These are phyloP conservation scores for Lecanicillium sp. DNA, from an alignment of 2,329 filamentous ascomycete species.

Conservation along the genomic window DNA sequence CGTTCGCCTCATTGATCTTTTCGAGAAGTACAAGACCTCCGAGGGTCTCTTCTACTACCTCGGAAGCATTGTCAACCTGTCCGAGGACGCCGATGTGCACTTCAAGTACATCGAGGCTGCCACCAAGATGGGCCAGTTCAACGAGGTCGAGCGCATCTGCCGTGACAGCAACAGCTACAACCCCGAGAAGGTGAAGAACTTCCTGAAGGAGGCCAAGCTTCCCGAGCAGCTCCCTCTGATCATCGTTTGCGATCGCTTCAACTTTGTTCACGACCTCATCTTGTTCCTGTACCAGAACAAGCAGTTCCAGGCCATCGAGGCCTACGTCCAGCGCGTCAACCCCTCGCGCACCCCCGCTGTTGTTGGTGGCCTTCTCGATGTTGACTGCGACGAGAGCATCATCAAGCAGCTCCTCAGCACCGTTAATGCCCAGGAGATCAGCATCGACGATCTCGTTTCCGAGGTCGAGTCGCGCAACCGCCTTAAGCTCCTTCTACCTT, in stretches of 20 bases:
- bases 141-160: constrained; percentile 95
- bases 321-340: constrained; percentile 96
- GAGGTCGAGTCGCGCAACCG: constrained; percentile 97
- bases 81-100: constrained; percentile 88
- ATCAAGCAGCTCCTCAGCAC: constrained; percentile 88
- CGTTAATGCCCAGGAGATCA: constrained; percentile 77
- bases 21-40: constrained; percentile 95
- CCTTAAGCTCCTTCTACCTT: constrained; percentile 89
- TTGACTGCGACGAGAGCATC: constrained; percentile 93
- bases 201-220: constrained; percentile 91
- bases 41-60: constrained; percentile 98
- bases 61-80: constrained; percentile 94
- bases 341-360: constrained; percentile 85
- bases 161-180: constrained; percentile 88
- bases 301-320: constrained; percentile 97
- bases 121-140: constrained; percentile 86
- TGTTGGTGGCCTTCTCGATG: constrained; percentile 86
- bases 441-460: constrained; percentile 86
- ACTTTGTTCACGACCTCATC: constrained; percentile 95
- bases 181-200: constrained; percentile 96
- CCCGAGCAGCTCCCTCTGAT: constrained; percentile 92
- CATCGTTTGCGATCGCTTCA: constrained; percentile 98
- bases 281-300: constrained; percentile 98
- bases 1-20: constrained; percentile 81
- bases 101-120: constrained; percentile 99